Base-by-base conservation (phyloP, 1,284 basidiomycete genomes). In the Fomitopsis pinicola region DNA sequence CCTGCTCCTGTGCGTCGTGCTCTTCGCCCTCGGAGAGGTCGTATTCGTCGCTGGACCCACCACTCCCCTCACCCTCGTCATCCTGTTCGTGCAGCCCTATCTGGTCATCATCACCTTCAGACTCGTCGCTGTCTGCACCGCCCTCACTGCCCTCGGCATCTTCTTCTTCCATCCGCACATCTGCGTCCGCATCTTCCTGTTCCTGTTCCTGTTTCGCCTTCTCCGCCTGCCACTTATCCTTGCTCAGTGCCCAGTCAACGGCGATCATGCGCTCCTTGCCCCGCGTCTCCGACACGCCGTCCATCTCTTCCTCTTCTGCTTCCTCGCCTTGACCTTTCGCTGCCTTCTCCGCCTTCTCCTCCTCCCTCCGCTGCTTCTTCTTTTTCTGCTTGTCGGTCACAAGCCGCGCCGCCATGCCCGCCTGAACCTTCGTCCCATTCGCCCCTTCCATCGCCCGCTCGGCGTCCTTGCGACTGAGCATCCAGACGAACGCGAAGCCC, bases 401-500 rank as follows among this genome's bases (percentile, higher is more conserved):
- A 48, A 91, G 75, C 35, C 80, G 78, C 62, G 84, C 81, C 1
- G 89, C 89, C 64, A 89, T 82, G 12, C 91, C 91, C 10, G 88
- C 81, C 17, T 78, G 75, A 33, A 95, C 78, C 15, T 79, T 81
- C 75, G 84, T 87, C 14, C 94, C 95, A 70, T 98, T 98, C 64
- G 94, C 86, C 5, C 81, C 86, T 66, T 88, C 88, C 64, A 98
- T 82, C 0, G 95, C 97, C 55, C 81, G 80, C 71, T 95, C 90
- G 3, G 95, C 96, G 70, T 96, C 93, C 63, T 90, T 89, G 69
- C 86, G 87, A 65, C 87, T 89, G 64, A 95, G 76, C 83, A 94
- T 95, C 94, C 95, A 98, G 14, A 98, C 89, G 69, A 99, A 98
- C 0, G 95, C 97, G 69, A 97, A 99, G 0, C 97, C 96, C 67